Percentiles rank a stretch among this genome's conserved stretches.
phyloP scores from a whole-genome alignment of 2,329 filamentous ascomycete genomes.

The Leptosphaerulina australis region DNA sequence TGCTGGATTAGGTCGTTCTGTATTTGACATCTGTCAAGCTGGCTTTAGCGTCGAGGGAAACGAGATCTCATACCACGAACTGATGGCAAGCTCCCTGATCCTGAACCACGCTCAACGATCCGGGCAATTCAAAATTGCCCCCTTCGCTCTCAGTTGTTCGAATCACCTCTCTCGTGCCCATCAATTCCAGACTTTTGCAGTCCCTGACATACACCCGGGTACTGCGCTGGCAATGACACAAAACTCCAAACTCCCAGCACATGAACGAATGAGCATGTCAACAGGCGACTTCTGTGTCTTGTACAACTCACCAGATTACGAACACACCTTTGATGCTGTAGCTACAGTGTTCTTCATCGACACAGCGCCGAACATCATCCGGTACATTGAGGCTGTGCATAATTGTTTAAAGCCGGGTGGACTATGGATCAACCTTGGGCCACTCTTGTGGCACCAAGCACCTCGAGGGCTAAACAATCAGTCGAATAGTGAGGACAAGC shows the following conservation, averaged over 20 bases:
- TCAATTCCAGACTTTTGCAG: conserved; percentile 73
- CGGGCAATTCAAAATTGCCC: conserved; percentile 74
- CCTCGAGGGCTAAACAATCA: conserved; percentile 61
- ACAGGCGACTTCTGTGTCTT: conserved; percentile 91
- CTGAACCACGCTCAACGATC: conserved; percentile 69
- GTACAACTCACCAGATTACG: conserved; percentile 70
- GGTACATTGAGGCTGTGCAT: conserved; percentile 83
- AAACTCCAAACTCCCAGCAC: conserved; percentile 38
- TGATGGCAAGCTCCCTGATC: conserved; percentile 81
- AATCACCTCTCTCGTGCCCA: conserved; percentile 77
- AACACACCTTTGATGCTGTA: conserved; percentile 75
- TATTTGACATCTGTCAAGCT: conserved; percentile 79
- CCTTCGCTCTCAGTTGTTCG: conserved; percentile 86
- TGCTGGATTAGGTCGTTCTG: conserved; percentile 83
- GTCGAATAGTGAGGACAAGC: conserved; percentile 18
- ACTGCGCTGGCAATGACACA: conserved; percentile 38
- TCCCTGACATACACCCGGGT: conserved; percentile 73
- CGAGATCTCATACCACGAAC: conserved; percentile 93
- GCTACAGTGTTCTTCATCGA: conserved; percentile 96
- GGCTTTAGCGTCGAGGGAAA: conserved; percentile 86
- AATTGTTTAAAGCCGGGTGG: conserved; percentile 80
- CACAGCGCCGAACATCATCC: conserved; percentile 89
- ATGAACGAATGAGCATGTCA: conserved; percentile 86
- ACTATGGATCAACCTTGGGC: conserved; percentile 86
- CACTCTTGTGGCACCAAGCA: conserved; percentile 94